These are phyloP conservation scores for Sphagnum magellanicum DNA, from an alignment of 228 moss, liverwort and hornwort genomes.

Conservation along the genomic window DNA sequence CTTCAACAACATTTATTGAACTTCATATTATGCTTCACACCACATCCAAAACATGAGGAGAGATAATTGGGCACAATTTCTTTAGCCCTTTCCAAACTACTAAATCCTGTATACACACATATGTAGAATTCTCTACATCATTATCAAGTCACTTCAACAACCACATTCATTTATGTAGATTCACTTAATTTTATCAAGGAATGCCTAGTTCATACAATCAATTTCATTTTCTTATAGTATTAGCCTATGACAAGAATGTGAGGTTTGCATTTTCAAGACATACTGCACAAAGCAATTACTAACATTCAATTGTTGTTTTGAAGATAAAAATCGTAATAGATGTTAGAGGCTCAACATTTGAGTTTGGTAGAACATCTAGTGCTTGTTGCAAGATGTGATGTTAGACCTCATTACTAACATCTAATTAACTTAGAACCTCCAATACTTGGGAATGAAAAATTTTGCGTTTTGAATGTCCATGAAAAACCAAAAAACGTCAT, in stretches of 20 bases:
- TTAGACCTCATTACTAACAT: conserved; percentile 81
- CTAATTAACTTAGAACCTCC: conserved; percentile 88
- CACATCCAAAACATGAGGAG: conserved; percentile 83
- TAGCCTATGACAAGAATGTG: too few species aligned
- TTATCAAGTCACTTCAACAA: too few species aligned
- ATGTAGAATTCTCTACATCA: background rate
- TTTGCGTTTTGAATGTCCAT: background rate
- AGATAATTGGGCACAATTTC: conserved; percentile 75
- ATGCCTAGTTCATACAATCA: too few species aligned
- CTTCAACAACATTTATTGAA: conserved; percentile 77
- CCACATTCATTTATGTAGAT: too few species aligned
- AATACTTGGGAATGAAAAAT: conserved; percentile 48
- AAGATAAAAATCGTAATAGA: conserved; percentile 87
- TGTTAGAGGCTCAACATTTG: conserved; percentile 77
- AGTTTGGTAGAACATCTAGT: conserved; percentile 70
- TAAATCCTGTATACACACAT: conserved; percentile 42
- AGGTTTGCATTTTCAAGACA: background rate
- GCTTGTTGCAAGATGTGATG: conserved; percentile 87
- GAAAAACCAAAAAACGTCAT: background rate
- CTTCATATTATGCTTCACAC: conserved; percentile 85
- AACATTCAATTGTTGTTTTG: conserved; percentile 81
- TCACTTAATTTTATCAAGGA: too few species aligned
- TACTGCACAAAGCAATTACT: conserved; percentile 77
- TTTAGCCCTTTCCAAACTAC: conserved; percentile 82
- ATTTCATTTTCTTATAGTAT: too few species aligned